A percentile compares a stretch with the other conserved stretches of the same genome.
phyloP scores from a whole-genome alignment of 768 basidiomycete genomes.

The Kwoniella mangroviensis region DNA sequence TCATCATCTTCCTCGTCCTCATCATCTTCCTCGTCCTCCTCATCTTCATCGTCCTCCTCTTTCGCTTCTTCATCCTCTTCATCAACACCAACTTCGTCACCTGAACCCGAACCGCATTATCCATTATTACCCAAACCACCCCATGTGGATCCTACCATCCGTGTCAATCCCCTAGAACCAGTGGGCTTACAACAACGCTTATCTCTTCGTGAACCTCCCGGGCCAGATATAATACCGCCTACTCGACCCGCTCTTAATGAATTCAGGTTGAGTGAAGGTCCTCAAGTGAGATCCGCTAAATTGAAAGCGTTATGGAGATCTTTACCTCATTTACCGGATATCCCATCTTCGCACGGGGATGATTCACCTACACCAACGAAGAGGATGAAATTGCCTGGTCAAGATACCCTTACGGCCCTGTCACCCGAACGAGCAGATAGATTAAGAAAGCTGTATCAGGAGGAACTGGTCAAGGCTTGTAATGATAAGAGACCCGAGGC shows the following conservation, averaged over 20 bases:
- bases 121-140: constrained; percentile 24
- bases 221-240: constrained; percentile 42
- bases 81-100: constrained; percentile 14
- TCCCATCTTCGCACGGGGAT: not conserved
- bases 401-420: constrained; percentile 57
- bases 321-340: constrained; percentile 45
- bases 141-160: constrained; percentile 25
- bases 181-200: constrained; percentile 27
- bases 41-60: constrained; percentile 22
- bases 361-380: constrained; percentile 43
- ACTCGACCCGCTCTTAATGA: constrained; percentile 50
- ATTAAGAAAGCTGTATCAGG: constrained; percentile 73
- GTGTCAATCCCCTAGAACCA: constrained; percentile 34
- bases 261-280: constrained; percentile 54
- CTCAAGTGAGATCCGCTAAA: constrained; percentile 48
- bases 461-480: constrained; percentile 68
- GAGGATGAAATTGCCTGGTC: constrained; percentile 48
- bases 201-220: constrained; percentile 50
- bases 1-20: constrained; percentile 21
- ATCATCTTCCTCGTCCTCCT: constrained; percentile 28
- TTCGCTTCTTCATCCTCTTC: constrained; percentile 30
- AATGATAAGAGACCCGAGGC: constrained; percentile 51
- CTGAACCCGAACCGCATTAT: constrained; percentile 19
- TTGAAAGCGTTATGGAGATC: constrained; percentile 54
- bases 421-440: constrained; percentile 67